phyloP scores from a whole-genome alignment of 225 moss, liverwort and hornwort species.

The Pseudisothecium myosuroides region DNA sequence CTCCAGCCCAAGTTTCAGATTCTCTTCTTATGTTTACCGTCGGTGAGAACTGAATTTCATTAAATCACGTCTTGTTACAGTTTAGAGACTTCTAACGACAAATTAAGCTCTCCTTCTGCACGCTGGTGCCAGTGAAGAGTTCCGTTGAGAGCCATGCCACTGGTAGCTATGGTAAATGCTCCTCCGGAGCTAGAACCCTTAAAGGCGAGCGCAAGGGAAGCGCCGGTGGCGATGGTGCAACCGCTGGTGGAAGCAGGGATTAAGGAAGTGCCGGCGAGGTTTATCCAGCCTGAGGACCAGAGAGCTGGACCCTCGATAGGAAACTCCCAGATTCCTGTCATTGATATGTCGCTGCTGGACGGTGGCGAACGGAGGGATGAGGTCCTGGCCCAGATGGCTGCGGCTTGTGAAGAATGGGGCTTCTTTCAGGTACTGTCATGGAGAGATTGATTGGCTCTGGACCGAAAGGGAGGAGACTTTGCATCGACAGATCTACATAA shows the following conservation, averaged over 20 bases:
- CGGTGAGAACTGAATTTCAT: background rate
- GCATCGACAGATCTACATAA: background rate
- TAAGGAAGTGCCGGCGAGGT: constrained; percentile 9
- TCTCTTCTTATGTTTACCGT: background rate
- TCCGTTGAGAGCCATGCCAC: background rate
- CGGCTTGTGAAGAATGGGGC: constrained; percentile 26
- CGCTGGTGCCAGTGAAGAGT: background rate
- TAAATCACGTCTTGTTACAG: background rate
- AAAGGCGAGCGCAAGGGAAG: background rate
- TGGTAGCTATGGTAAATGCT: background rate
- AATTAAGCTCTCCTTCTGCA: background rate
- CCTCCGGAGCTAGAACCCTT: background rate
- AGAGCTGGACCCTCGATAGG: background rate
- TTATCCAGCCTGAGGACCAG: background rate
- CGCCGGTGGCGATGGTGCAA: constrained; percentile 19
- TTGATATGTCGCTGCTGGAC: constrained; percentile 9
- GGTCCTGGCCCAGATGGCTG: background rate
- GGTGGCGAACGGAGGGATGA: background rate
- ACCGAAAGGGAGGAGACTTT: too few relatives aligned
- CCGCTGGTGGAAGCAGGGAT: constrained; percentile 13
- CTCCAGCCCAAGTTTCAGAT: background rate
- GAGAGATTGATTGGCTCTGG: background rate
- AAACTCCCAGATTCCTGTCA: constrained; percentile 1
- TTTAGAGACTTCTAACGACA: background rate
- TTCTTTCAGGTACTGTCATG: constrained; percentile 16